Percentiles rank a stretch among this genome's conserved stretches.
Evolutionary conservation across 2,329 filamentous ascomycete genomes (phyloP).

Genomic region (Trichoderma hamatum): DNA sequence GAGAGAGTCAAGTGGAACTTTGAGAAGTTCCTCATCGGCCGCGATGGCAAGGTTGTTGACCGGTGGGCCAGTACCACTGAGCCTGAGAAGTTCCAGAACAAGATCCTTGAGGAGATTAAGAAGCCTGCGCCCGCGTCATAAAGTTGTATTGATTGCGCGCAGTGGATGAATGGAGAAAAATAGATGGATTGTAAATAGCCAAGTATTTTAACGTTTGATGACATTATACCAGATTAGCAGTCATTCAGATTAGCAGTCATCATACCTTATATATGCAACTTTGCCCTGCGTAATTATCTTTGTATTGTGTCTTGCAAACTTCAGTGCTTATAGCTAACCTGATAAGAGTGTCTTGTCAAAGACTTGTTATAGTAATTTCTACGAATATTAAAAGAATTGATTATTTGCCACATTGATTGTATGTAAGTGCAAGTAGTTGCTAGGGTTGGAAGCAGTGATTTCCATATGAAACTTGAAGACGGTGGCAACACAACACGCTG

Average conservation of each 20-base stretch:
- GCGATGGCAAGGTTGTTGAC: constrained; percentile 81
- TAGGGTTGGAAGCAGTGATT: too few relatives aligned
- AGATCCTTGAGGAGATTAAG: constrained; percentile 74
- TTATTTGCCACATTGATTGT: too few relatives aligned
- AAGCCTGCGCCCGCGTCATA: constrained; percentile 38
- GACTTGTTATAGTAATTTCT: too few relatives aligned
- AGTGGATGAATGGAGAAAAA: background rate
- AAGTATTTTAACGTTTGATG: background rate
- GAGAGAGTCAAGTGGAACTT: constrained; percentile 99
- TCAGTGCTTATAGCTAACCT: too few relatives aligned
- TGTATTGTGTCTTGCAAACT: too few relatives aligned
- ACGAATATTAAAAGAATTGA: too few relatives aligned
- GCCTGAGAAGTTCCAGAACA: constrained; percentile 76
- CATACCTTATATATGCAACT: background rate
- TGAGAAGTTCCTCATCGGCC: constrained; percentile 92
- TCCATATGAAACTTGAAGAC: too few relatives aligned
- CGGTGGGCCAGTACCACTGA: constrained; percentile 88
- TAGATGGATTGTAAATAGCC: constrained; percentile 15
- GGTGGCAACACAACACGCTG: too few relatives aligned
- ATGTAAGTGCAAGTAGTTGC: too few relatives aligned
- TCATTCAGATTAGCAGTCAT: background rate
- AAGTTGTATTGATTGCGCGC: background rate
- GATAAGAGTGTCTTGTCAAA: too few relatives aligned
- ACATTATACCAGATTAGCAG: background rate
- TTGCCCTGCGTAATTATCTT: background rate